Percentiles rank a stretch among this genome's conserved stretches.
phyloP scores from a whole-genome alignment of 2,329 filamentous ascomycete genomes.

The Colletotrichum sublineola region DNA sequence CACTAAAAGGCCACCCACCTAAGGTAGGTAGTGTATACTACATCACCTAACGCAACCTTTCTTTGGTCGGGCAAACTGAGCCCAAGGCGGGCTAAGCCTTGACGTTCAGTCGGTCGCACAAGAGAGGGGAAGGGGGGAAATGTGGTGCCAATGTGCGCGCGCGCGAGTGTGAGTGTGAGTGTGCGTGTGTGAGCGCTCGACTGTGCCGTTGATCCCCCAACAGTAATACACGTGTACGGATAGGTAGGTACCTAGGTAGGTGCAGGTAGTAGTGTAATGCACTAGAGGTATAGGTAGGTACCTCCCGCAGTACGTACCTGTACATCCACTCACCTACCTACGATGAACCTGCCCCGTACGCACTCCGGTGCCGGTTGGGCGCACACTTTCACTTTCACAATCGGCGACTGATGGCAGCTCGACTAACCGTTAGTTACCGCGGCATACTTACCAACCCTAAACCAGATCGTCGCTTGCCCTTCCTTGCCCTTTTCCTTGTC shows the following conservation, averaged over 20 bases:
- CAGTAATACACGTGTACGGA: neutral
- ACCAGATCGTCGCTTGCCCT: neutral
- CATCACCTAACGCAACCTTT: neutral
- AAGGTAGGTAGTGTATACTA: no score
- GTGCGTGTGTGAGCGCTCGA: neutral
- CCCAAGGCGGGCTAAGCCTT: constrained; percentile 33
- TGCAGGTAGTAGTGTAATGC: no score
- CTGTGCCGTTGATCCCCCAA: constrained; percentile 22
- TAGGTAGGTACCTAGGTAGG: no score
- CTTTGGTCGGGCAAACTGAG: constrained; percentile 13
- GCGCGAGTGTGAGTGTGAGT: neutral
- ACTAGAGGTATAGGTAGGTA: no score
- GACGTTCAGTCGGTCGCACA: constrained; percentile 30
- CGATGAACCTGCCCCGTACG: no score
- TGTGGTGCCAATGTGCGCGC: neutral
- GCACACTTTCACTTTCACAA: neutral
- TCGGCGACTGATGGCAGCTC: neutral
- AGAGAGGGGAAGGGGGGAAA: constrained; percentile 30
- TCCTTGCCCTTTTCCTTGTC: neutral
- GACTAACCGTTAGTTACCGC: no score
- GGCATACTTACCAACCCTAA: constrained; percentile 1
- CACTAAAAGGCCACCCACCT: neutral
- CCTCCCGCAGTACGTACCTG: no score
- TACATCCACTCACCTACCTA: no score
- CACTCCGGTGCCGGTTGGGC: neutral